Conservation (phyloP, 176 grass and related monocot genomes). For the Alopecurus myosuroides region DNA sequence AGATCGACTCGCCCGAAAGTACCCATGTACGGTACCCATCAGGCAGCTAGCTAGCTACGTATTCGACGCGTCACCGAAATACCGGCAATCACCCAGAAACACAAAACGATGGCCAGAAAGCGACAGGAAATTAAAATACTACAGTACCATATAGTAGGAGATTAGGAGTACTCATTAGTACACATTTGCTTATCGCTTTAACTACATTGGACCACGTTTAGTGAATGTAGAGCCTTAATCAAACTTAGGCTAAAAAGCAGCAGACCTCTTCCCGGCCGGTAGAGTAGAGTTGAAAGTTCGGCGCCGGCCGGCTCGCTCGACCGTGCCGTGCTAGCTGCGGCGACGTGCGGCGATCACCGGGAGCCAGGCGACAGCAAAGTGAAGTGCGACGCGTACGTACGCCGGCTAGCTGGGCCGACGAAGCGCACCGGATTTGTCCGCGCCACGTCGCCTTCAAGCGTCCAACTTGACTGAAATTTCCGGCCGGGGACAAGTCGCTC, state of each 20-base stretch:
- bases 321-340: no score
- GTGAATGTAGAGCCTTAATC: background rate
- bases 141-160: no score
- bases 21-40: background rate
- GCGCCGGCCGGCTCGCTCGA: background rate
- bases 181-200: background rate
- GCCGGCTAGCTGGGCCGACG: background rate
- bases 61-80: background rate
- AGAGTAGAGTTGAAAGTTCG: background rate
- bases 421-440: background rate
- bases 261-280: background rate
- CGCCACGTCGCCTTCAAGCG: background rate
- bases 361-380: background rate
- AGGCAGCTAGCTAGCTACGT: background rate
- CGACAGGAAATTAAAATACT: background rate
- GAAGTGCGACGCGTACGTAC: background rate
- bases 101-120: background rate
- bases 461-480: background rate
- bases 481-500: background rate
- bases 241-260: background rate
- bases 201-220: background rate
- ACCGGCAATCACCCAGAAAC: background rate
- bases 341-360: background rate
- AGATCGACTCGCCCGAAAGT: background rate
- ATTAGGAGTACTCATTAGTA: no score